Evolutionary conservation across 768 basidiomycete genomes (phyloP).

Genomic region (Agaricus blazei): DNA sequence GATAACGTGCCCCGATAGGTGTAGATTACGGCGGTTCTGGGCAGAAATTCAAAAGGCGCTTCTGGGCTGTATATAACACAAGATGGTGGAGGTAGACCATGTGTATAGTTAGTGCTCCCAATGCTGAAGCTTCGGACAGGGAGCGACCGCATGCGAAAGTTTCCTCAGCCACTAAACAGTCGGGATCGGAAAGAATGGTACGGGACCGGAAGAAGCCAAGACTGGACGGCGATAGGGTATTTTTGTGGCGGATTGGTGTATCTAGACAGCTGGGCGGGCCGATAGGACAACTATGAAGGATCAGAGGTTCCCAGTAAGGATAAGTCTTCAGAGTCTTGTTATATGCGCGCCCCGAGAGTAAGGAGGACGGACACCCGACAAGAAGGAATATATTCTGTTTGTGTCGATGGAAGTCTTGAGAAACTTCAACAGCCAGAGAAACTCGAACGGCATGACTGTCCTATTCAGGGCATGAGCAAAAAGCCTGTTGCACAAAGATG

Average conservation of each 20-base stretch:
- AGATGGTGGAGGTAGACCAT: slow-evolving; percentile 23
- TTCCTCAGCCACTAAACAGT: slow-evolving; percentile 7
- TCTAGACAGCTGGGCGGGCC: slow-evolving; percentile 14
- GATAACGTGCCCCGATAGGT: slow-evolving; percentile 28
- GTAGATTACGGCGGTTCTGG: slow-evolving; percentile 22
- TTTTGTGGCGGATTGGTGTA: neutral
- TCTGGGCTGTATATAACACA: slow-evolving; percentile 28
- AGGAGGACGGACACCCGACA: neutral
- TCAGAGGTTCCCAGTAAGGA: neutral
- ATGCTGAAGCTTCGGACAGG: slow-evolving; percentile 28
- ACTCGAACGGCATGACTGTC: too few species aligned
- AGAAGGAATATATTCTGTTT: neutral
- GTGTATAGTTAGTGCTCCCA: slow-evolving; percentile 18
- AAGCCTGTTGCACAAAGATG: too few species aligned
- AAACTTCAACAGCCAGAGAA: neutral
- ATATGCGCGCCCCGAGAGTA: neutral
- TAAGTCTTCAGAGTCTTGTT: neutral
- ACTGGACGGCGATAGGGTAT: slow-evolving; percentile 8
- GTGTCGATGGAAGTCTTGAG: neutral
- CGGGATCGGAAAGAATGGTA: slow-evolving; percentile 17
- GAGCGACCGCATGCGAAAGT: slow-evolving; percentile 16
- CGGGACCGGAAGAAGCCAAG: slow-evolving; percentile 15
- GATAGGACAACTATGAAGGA: slow-evolving; percentile 13
- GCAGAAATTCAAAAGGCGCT: slow-evolving; percentile 24
- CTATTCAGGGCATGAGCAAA: neutral